Conservation (phyloP, 2,329 filamentous ascomycete species). For the Drechslerella stenobrocha region DNA sequence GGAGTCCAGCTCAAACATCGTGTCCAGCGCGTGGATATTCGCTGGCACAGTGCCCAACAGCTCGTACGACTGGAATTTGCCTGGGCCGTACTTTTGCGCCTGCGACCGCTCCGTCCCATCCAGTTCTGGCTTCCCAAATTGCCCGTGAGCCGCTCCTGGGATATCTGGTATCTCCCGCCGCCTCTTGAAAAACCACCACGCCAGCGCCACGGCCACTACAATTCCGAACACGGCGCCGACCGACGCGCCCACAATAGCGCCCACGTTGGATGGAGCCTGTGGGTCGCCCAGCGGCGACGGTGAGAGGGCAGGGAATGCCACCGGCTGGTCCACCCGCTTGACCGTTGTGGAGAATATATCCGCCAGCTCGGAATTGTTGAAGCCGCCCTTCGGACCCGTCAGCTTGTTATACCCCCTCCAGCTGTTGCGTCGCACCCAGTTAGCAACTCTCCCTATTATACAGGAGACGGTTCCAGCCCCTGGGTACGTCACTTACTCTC, state of each 20-base stretch:
- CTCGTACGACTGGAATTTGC: background rate
- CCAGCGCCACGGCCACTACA: conserved; percentile 6
- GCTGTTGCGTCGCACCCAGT: conserved; percentile 10
- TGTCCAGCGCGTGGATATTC: background rate
- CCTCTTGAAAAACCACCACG: conserved; percentile 31
- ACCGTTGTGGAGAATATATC: conserved; percentile 29
- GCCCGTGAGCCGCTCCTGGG: no score
- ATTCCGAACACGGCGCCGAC: conserved; percentile 18
- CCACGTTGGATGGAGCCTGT: conserved; percentile 8
- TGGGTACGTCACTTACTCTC: conserved; percentile 22
- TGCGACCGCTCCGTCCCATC: background rate
- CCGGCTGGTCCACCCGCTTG: conserved; percentile 26
- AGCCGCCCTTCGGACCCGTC: conserved; percentile 22
- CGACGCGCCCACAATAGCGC: conserved; percentile 25
- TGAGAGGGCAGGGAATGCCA: conserved; percentile 5
- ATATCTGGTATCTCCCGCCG: no score
- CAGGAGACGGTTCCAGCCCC: background rate
- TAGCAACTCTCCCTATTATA: background rate
- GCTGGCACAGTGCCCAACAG: no score
- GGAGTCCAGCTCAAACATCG: conserved; percentile 29
- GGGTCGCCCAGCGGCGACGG: conserved; percentile 1
- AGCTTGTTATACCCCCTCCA: conserved; percentile 30
- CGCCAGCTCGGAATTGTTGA: conserved; percentile 15
- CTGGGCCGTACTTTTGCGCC: conserved; percentile 7
- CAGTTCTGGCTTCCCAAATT: conserved; percentile 41